Conservation (phyloP, 2,329 filamentous ascomycete species). For the Colletotrichum gloeosporioides region DNA sequence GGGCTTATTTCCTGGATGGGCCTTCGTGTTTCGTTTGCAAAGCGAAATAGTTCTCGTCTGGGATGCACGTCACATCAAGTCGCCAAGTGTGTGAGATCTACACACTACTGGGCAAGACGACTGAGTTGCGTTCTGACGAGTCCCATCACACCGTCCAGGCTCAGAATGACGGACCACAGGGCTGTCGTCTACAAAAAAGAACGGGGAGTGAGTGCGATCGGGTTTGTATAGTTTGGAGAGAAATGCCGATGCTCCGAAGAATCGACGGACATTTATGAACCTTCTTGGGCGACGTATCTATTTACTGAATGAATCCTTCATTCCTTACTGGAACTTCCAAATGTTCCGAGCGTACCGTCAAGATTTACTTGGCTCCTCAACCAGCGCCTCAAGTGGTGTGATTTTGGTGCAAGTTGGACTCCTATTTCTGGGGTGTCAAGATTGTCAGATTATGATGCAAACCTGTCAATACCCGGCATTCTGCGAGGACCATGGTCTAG, state of each 20-base stretch:
- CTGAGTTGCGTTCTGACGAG: not conserved
- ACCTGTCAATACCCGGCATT: not conserved
- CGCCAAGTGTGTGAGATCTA: not conserved
- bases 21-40: no score
- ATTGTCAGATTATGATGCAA: not conserved
- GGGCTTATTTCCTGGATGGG: no score
- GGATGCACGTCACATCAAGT: not conserved
- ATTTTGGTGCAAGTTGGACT: not conserved
- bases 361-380: not conserved
- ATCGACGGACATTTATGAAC: not conserved
- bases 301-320: not conserved
- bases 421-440: not conserved
- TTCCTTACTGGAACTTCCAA: not conserved
- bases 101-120: not conserved
- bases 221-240: not conserved
- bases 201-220: not conserved
- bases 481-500: not conserved
- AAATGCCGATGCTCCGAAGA: not conserved
- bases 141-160: not conserved
- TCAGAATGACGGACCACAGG: not conserved
- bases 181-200: not conserved
- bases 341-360: not conserved
- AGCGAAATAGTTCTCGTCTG: not conserved
- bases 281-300: not conserved
- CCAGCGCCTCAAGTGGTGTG: not conserved